Evolutionary conservation across 1,284 basidiomycete species (phyloP), one percentile per base, ranked within the genome.

Genomic region (Filobasidium uniguttulatum): DNA sequence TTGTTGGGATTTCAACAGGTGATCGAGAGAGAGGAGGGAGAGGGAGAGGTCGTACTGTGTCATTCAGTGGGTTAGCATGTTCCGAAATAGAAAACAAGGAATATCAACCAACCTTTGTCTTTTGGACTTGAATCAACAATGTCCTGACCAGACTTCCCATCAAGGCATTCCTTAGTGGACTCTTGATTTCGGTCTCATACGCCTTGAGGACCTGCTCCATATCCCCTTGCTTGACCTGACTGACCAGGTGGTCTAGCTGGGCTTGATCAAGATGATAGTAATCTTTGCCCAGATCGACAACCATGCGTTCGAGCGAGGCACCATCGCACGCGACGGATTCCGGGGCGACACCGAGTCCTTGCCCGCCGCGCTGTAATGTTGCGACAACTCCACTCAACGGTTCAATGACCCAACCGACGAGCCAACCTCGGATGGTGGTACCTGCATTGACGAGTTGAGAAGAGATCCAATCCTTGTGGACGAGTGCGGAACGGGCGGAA

Each of bases 71-170:
- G 28, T 17, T 35, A 31, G 29, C 12, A 17, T 38, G 20, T 12
- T 15, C 47, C 12, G 22, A 49, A 17, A 45, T 19, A 9, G 3
- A 50, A 36, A 23, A n/a, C 7, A 31, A 37, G 19, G 23, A 8
- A 30, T 20, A 8, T 10, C 26, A 22, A 57, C 71, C 47, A 22
- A 88, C 89, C 75, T 97, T 97, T 52, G 90, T 86, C 68, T 97
- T 98, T 62, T 98, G 93, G 1, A 96, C 77, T 65, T 97, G 93
- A 49, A 98, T 85, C 52, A 98, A 81, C 29, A 91, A 70, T 0
- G 86, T 83, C 34, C 93, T 77, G 23, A 97, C 72, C 12, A 98
- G 75, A 12, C 82, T 83, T 4, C 93, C 93, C 3, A 76, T 72
- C 5, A 97, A 55, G 3, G 82, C 85, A 26, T 85, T 88, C 59